These are phyloP conservation scores for Suhomyces bokatorum DNA, from an alignment of 1,139 yeast genomes.

Conservation along the genomic window DNA sequence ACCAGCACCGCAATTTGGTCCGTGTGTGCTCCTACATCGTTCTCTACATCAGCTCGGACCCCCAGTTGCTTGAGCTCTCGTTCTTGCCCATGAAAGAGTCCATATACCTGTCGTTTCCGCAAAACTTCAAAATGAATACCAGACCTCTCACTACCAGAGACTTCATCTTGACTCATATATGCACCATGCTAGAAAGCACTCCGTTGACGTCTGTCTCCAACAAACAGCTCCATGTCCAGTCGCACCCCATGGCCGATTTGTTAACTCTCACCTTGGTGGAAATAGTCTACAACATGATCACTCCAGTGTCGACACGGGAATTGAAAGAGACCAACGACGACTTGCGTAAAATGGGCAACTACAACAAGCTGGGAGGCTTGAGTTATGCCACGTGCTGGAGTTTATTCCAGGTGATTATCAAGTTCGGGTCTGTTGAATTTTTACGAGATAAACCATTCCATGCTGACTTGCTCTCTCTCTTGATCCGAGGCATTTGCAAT, in stretches of 20 bases:
- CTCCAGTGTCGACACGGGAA: constrained; percentile 35
- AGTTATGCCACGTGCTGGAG: constrained; percentile 62
- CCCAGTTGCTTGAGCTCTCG: constrained; percentile 36
- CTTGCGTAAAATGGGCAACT: constrained; percentile 31
- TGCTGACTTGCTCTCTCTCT: constrained; percentile 58
- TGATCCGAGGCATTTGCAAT: constrained; percentile 55
- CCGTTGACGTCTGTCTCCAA: background rate
- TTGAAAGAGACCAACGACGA: constrained; percentile 25
- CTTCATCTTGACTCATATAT: constrained; percentile 55
- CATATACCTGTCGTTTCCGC: constrained; percentile 50
- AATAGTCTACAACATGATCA: constrained; percentile 58
- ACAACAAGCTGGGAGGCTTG: constrained; percentile 46
- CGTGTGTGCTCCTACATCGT: constrained; percentile 62
- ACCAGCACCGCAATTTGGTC: constrained; percentile 48
- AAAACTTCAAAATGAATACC: constrained; percentile 39
- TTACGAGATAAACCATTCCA: constrained; percentile 48
- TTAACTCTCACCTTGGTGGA: constrained; percentile 54
- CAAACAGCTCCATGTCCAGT: too few relatives aligned
- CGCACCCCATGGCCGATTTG: constrained; percentile 13
- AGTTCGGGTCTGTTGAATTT: constrained; percentile 44
- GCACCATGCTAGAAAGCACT: constrained; percentile 33
- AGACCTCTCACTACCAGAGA: constrained; percentile 58
- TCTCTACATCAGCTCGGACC: constrained; percentile 59
- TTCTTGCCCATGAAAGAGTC: constrained; percentile 42
- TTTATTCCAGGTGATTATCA: constrained; percentile 53